Evolutionary conservation across 495 filamentous ascomycete species (phyloP), one percentile per base, ranked within the genome.

Genomic region (Tirmania nivea): DNA sequence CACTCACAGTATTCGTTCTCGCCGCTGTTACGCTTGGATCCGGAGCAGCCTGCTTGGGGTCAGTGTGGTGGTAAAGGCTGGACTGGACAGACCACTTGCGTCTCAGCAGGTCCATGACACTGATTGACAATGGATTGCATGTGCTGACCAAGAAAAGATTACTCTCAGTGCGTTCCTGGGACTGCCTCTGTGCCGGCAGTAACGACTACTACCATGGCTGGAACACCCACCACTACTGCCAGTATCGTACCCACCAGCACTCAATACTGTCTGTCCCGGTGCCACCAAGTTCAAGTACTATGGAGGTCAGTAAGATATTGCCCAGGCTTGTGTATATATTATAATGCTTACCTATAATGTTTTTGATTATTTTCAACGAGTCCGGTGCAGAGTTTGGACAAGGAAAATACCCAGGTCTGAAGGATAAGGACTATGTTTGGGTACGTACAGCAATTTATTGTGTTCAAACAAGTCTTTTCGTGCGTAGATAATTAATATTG

Each of bases 401-500:
- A 52, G 66, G 58, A 31, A 66, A 69, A 42, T 52, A 74, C 37
- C 78, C 77, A 31, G 78, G 78, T 34, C 66, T 57, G 11, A 64
- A 77, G 9, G 73, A 70, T 45, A 77, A 71, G 25, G 70, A 78
- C 61, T 81, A 79, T 65, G 76, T 68, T 47, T 80, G 76, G 77
- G 25, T 25, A 25, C 25, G 25, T 25, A 25, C 70, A 14, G 64
- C 66, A 34, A 68, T 69, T 54, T 74, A 79, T 50, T 69, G 69
- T 49, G 69, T 70, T 55, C 5, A 2, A 34, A 45, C 1, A 17
- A 45, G 39, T 17, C 39, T 45, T 3, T 17, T 45, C 36, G 16
- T 36, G n/a, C 31, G 25, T 34, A 6, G 25, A n/a, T n/a, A n/a
- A n/a, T n/a, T n/a, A n/a, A n/a, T n/a, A n/a, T n/a, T n/a, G n/a